Evolutionary conservation across 805 yeast genomes (phyloP).

Genomic region (Myxozyma neotropica): DNA sequence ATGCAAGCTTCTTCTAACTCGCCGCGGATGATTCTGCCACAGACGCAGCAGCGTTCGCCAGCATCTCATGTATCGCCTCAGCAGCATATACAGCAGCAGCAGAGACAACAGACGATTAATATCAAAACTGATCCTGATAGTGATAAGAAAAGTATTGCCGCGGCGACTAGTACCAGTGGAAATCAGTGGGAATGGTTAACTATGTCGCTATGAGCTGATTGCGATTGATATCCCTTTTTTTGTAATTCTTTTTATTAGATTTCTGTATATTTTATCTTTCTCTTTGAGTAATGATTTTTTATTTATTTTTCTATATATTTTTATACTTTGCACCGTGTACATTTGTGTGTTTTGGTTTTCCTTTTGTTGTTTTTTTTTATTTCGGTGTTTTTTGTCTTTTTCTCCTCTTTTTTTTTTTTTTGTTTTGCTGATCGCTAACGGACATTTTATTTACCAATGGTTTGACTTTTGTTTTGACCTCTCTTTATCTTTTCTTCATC

Average conservation of each 20-base stretch:
- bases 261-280: not conserved
- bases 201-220: slow-evolving; percentile 37
- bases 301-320: not conserved
- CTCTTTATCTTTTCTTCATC: not conserved
- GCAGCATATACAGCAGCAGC: slow-evolving; percentile 4
- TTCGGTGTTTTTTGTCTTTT: not conserved
- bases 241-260: not conserved
- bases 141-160: slow-evolving; percentile 8
- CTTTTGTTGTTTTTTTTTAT: not conserved
- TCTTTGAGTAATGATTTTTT: not conserved
- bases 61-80: not conserved
- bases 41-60: slow-evolving; percentile 11
- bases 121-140: not conserved
- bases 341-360: not conserved
- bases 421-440: not conserved
- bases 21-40: not conserved
- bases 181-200: slow-evolving; percentile 43
- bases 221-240: not conserved
- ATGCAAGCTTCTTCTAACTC: not conserved
- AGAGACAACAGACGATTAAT: slow-evolving; percentile 13
- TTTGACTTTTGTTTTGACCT: not conserved
- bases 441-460: not conserved
- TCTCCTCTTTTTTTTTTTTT: not conserved
- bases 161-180: slow-evolving; percentile 20
- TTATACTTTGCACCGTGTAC: not conserved